Percentiles rank a stretch among this genome's conserved stretches.
phyloP scores from a whole-genome alignment of 345 rosid genomes.

The Salix brachista region DNA sequence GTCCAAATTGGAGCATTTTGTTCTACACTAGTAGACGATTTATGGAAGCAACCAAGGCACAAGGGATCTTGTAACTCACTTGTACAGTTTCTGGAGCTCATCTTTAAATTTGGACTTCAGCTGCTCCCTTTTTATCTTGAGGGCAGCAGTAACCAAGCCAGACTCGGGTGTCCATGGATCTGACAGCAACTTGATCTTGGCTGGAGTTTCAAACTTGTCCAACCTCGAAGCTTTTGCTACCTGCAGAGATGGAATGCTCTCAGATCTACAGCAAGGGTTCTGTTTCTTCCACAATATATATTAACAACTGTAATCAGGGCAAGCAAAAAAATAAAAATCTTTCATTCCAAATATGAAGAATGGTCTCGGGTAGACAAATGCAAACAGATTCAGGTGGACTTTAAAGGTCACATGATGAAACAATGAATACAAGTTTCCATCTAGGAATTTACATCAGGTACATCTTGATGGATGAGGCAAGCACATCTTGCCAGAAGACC shows the following conservation, averaged over 20 bases:
- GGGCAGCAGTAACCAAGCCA: slow-evolving; percentile 67
- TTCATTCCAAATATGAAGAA: neutral
- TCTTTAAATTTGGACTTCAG: slow-evolving; percentile 59
- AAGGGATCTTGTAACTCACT: slow-evolving; percentile 20
- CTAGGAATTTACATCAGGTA: neutral
- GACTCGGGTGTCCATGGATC: slow-evolving; percentile 87
- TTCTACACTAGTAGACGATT: too few species aligned
- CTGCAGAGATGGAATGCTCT: slow-evolving; percentile 31
- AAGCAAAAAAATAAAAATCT: neutral
- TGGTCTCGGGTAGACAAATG: neutral
- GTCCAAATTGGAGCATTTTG: too few species aligned
- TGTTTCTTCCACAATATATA: neutral
- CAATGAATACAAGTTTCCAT: neutral
- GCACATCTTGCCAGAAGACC: neutral
- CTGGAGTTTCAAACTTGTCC: slow-evolving; percentile 73
- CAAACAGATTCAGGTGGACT: neutral
- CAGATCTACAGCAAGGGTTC: neutral
- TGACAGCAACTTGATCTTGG: slow-evolving; percentile 63
- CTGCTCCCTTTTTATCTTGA: slow-evolving; percentile 74
- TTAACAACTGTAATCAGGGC: neutral
- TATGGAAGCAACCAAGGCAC: neutral
- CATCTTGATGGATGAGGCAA: neutral
- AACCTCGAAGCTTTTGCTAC: slow-evolving; percentile 59
- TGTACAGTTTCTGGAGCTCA: slow-evolving; percentile 58
- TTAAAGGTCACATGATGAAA: neutral